phyloP scores from a whole-genome alignment of 108 stramenopile genomes.

The Skeletonema menzelii region DNA sequence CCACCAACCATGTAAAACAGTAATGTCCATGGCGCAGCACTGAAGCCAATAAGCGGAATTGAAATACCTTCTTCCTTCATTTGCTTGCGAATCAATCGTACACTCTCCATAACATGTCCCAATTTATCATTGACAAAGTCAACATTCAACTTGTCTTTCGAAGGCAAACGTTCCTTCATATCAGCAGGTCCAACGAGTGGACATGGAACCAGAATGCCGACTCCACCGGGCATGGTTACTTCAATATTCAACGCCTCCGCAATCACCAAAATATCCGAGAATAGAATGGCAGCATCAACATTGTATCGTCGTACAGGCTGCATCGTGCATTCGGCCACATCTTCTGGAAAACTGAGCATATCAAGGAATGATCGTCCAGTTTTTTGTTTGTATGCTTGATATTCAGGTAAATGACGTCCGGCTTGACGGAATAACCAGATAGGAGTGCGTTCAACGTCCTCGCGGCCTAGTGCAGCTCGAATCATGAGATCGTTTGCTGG shows the following conservation, averaged over 20 bases:
- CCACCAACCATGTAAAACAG: conserved; percentile 97
- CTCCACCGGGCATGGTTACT: conserved; percentile 95
- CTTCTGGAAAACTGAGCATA: conserved; percentile 81
- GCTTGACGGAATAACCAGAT: conserved; percentile 97
- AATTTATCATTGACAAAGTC: conserved; percentile 78
- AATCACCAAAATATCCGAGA: conserved; percentile 95
- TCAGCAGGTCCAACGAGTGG: conserved; percentile 81
- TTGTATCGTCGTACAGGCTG: conserved; percentile 92
- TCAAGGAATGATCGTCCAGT: conserved; percentile 90
- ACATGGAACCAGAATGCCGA: conserved; percentile 89
- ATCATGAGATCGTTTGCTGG: conserved; percentile 86
- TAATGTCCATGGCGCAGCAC: conserved; percentile 95
- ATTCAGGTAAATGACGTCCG: conserved; percentile 94
- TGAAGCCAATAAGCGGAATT: conserved; percentile 94
- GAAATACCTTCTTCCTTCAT: conserved; percentile 77
- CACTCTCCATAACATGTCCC: conserved; percentile 85
- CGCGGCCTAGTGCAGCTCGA: conserved; percentile 74
- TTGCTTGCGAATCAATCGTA: conserved; percentile 72
- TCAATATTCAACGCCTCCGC: conserved; percentile 85
- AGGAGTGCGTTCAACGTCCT: conserved; percentile 75
- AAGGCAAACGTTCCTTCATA: conserved; percentile 73
- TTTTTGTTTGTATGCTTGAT: conserved; percentile 82
- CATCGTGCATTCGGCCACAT: conserved; percentile 95
- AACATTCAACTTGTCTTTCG: conserved; percentile 49
- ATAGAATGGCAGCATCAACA: conserved; percentile 94